Conservation (phyloP, 345 rosid genomes). For the Syzygium oleosum region DNA sequence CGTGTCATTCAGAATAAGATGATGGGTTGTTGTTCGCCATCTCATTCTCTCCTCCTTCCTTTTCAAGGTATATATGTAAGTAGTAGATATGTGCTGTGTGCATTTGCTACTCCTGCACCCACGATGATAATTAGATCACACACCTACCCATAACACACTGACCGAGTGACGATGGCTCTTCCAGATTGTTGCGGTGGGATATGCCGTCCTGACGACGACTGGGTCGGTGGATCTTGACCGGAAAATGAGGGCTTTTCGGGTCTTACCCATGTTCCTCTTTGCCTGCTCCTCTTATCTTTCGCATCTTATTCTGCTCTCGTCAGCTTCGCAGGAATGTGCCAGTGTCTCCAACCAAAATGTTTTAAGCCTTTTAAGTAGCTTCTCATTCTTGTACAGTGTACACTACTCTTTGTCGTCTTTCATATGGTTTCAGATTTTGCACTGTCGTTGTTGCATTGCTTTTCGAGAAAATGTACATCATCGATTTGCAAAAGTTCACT, state of each 20-base stretch:
- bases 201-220: constrained; percentile 26
- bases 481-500: neutral
- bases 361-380: neutral
- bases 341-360: constrained; percentile 1
- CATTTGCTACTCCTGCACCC: neutral
- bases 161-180: neutral
- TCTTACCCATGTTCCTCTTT: constrained; percentile 38
- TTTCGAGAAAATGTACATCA: neutral
- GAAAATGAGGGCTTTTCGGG: constrained; percentile 39
- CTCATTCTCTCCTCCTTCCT: constrained; percentile 53
- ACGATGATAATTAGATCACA: neutral
- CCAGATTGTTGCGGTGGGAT: constrained; percentile 33
- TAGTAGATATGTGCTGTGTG: neutral
- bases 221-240: constrained; percentile 34
- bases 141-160: neutral
- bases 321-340: constrained; percentile 29
- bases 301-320: constrained; percentile 20
- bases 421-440: neutral
- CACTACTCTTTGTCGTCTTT: neutral
- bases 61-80: constrained; percentile 53
- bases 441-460: neutral
- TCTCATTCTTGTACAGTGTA: neutral
- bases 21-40: neutral
- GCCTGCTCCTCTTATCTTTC: constrained; percentile 23
- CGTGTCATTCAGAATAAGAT: too few relatives aligned